A percentile compares a stretch with the other conserved stretches of the same genome.
Conservation (phyloP, 768 basidiomycete species). For the Kwoniella pini region DNA sequence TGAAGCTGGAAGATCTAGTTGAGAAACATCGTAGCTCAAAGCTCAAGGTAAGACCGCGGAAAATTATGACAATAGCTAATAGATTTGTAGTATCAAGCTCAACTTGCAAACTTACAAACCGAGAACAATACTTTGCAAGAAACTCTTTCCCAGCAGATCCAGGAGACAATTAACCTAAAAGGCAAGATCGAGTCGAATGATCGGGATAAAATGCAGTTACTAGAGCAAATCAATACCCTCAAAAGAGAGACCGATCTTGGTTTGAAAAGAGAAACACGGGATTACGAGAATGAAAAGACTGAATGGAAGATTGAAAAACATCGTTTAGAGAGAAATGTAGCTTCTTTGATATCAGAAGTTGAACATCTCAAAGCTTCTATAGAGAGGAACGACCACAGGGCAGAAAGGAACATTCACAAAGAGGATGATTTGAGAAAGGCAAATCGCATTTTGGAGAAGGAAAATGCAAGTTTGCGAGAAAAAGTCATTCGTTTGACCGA, state of each 20-base stretch:
- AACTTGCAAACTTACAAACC: background rate
- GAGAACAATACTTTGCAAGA: conserved; percentile 4
- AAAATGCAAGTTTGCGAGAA: conserved; percentile 2
- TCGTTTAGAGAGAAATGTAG: conserved; percentile 8
- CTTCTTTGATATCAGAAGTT: background rate
- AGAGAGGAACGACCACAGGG: background rate
- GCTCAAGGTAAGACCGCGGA: conserved; percentile 10
- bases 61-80: background rate
- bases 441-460: conserved; percentile 1
- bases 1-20: conserved; percentile 24
- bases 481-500: background rate
- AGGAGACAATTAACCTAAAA: background rate
- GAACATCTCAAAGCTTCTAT: background rate
- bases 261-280: conserved; percentile 1
- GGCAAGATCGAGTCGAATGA: background rate
- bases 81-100: conserved; percentile 3
- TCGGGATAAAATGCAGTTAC: conserved; percentile 1
- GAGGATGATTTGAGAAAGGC: background rate
- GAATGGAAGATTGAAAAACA: conserved; percentile 13
- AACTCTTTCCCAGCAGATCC: background rate
- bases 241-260: background rate
- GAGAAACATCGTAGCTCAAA: conserved; percentile 22
- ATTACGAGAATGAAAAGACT: conserved; percentile 1
- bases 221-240: background rate
- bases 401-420: background rate